phyloP scores from a whole-genome alignment of 179 eudicot species.

The Sideroxylon spinosum region DNA sequence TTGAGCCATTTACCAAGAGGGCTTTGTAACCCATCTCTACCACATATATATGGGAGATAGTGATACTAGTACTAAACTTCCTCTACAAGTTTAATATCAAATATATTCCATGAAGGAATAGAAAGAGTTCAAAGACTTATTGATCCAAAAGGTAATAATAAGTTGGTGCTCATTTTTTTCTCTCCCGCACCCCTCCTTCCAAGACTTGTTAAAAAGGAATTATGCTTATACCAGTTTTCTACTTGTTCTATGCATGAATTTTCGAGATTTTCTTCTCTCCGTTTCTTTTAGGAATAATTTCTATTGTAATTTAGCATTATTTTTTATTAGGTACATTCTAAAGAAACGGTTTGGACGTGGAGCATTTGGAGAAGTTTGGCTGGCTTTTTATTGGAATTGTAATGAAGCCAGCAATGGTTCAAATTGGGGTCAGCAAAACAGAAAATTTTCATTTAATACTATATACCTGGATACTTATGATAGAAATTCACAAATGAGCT shows the following conservation, averaged over 20 bases:
- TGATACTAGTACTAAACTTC: not conserved
- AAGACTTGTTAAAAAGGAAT: not conserved
- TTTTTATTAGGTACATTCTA: conserved; percentile 56
- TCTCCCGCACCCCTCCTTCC: not conserved
- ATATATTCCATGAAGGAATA: not conserved
- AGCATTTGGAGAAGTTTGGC: conserved; percentile 99
- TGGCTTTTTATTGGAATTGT: conserved; percentile 95
- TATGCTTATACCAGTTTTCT: not conserved
- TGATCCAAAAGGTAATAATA: not conserved
- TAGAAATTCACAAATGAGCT: conserved; percentile 28
- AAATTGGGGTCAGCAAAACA: conserved; percentile 30
- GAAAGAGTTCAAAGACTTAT: not conserved
- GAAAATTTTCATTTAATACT: conserved; percentile 30
- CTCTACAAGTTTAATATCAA: not conserved
- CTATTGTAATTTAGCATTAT: not conserved
- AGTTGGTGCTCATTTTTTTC: not conserved
- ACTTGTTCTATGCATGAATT: not conserved
- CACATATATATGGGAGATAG: not conserved
- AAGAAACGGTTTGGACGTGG: conserved; percentile 89
- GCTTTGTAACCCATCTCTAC: not conserved
- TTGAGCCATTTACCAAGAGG: not conserved
- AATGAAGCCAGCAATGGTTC: conserved; percentile 39
- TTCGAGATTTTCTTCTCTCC: not conserved
- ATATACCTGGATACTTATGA: conserved; percentile 28
- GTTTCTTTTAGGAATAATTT: not conserved